Percentiles rank a stretch among this genome's conserved stretches.
Conservation (phyloP, 768 basidiomycete species). For the Postia placenta region DNA sequence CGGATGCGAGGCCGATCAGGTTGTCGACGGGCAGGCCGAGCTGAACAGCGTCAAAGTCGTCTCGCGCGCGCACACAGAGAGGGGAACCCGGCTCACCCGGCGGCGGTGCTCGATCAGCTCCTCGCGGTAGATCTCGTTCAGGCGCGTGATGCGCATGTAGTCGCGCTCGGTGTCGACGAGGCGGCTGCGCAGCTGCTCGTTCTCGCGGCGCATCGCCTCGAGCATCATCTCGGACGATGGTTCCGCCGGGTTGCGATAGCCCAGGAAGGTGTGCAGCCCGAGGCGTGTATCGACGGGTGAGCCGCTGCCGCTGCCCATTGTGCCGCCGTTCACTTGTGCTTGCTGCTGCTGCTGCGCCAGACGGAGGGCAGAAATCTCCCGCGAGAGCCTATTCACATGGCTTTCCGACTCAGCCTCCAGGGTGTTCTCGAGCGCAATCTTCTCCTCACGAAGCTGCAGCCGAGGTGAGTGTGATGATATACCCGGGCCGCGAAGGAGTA, state of each 20-base stretch:
- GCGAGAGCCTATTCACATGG: constrained; percentile 70
- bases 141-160: constrained; percentile 62
- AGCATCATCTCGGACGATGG: constrained; percentile 55
- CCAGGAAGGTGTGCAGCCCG: constrained; percentile 2
- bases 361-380: constrained; percentile 63
- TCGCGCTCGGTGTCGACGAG: constrained; percentile 73
- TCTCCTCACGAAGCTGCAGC: constrained; percentile 71
- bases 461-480: not conserved
- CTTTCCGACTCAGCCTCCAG: constrained; percentile 84
- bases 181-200: constrained; percentile 62
- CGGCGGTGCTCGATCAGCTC: constrained; percentile 75
- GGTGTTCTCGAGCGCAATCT: constrained; percentile 74
- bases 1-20: constrained; percentile 61
- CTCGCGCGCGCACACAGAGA: too few relatives aligned
- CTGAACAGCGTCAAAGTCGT: too few relatives aligned
- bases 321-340: constrained; percentile 33
- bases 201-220: constrained; percentile 73
- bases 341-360: constrained; percentile 53
- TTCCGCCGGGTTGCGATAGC: constrained; percentile 12
- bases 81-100: constrained; percentile 45
- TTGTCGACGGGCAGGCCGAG: constrained; percentile 74
- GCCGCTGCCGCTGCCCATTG: constrained; percentile 19
- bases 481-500: not conserved
- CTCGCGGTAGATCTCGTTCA: constrained; percentile 82
- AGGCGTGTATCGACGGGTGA: constrained; percentile 17